These are phyloP conservation scores for Populus pruinosa DNA, from an alignment of 345 rosid species.

Conservation along the genomic window DNA sequence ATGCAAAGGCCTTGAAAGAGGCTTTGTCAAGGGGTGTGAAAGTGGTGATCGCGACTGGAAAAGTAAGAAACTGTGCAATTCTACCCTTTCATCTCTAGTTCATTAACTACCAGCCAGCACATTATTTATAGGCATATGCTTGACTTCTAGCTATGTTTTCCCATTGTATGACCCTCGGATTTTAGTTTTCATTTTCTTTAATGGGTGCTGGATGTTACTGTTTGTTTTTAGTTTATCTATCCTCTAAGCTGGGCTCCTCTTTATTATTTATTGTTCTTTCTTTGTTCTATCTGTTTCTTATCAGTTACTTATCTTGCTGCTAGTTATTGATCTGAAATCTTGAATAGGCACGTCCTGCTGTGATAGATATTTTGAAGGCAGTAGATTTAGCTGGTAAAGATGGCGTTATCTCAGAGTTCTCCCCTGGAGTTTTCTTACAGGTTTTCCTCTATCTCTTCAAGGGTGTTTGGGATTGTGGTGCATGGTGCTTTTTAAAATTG, in stretches of 20 bases:
- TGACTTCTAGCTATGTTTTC: background rate
- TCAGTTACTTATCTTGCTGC: slow-evolving; percentile 11
- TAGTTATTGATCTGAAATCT: slow-evolving; percentile 22
- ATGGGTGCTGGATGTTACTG: background rate
- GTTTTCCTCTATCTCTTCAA: slow-evolving; percentile 23
- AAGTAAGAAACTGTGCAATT: slow-evolving; percentile 41
- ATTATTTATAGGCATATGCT: background rate
- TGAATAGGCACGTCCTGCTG: slow-evolving; percentile 77
- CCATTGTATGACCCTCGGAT: background rate
- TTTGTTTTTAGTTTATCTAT: background rate
- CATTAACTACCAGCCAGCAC: background rate
- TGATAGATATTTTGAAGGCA: slow-evolving; percentile 47
- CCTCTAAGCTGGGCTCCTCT: background rate
- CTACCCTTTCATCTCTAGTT: slow-evolving; percentile 5
- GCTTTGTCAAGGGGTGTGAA: slow-evolving; percentile 81
- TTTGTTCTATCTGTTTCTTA: background rate
- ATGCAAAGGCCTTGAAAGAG: slow-evolving; percentile 78
- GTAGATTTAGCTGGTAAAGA: slow-evolving; percentile 71
- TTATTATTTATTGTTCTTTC: background rate
- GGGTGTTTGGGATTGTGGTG: too few species aligned
- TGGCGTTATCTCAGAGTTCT: slow-evolving; percentile 67
- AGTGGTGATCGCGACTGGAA: slow-evolving; percentile 93
- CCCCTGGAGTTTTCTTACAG: slow-evolving; percentile 95
- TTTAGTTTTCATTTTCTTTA: slow-evolving; percentile 2
- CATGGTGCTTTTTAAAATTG: too few species aligned